Conservation (phyloP, 164 flowering plant genomes). For the Tetrastigma voinierianum region DNA sequence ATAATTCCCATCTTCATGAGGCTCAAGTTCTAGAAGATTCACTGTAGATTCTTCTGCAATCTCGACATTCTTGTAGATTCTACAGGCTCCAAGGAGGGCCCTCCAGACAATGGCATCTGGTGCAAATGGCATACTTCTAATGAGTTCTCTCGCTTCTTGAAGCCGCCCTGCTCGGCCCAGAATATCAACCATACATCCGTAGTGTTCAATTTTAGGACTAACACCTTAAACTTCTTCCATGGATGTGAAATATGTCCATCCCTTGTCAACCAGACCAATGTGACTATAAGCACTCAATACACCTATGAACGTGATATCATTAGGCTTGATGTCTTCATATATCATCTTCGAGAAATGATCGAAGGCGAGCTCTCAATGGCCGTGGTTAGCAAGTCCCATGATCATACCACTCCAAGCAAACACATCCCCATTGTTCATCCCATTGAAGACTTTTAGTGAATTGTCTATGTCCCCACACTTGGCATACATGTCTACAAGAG, state of each 20-base stretch:
- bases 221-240: slow-evolving; percentile 26
- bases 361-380: slow-evolving; percentile 28
- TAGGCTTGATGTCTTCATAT: slow-evolving; percentile 24
- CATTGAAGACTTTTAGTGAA: slow-evolving; percentile 21
- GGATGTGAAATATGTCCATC: slow-evolving; percentile 21
- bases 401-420: slow-evolving; percentile 34
- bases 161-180: slow-evolving; percentile 30
- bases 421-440: slow-evolving; percentile 26
- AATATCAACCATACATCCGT: slow-evolving; percentile 41
- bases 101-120: slow-evolving; percentile 44
- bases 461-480: slow-evolving; percentile 37
- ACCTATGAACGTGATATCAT: slow-evolving; percentile 33
- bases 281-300: slow-evolving; percentile 33
- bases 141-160: slow-evolving; percentile 32
- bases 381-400: slow-evolving; percentile 37
- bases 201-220: slow-evolving; percentile 33
- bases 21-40: slow-evolving; percentile 32
- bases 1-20: slow-evolving; percentile 35
- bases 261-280: slow-evolving; percentile 29
- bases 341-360: slow-evolving; percentile 30
- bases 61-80: slow-evolving; percentile 25
- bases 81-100: slow-evolving; percentile 36
- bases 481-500: slow-evolving; percentile 42
- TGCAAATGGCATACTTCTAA: slow-evolving; percentile 29
- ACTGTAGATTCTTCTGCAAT: slow-evolving; percentile 28